Conservation (phyloP, 2,329 filamentous ascomycete species). For the Tolypocladium endophyticum region DNA sequence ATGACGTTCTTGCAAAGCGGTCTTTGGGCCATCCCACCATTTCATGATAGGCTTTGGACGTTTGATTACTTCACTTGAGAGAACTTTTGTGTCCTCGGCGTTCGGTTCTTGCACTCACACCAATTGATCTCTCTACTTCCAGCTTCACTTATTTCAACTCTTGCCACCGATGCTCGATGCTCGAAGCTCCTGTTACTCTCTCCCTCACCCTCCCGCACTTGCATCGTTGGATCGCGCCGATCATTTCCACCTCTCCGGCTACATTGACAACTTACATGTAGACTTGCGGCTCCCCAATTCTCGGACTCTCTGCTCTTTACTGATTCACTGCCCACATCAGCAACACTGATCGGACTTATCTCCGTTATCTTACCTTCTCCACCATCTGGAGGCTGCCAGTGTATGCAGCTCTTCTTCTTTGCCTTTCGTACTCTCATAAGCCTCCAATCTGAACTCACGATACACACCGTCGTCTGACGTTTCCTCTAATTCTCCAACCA, state of each 20-base stretch:
- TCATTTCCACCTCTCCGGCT: background rate
- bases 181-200: background rate
- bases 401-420: background rate
- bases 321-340: background rate
- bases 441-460: background rate
- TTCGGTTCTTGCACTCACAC: background rate
- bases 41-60: background rate
- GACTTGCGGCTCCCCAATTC: background rate
- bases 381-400: background rate
- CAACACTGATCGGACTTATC: background rate
- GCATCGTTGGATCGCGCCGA: background rate
- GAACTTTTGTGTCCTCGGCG: background rate
- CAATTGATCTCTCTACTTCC: background rate
- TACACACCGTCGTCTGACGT: background rate
- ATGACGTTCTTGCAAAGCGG: background rate
- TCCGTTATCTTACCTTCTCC: background rate
- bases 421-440: background rate
- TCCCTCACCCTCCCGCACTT: background rate
- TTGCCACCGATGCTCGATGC: too few species aligned
- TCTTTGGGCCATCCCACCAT: background rate
- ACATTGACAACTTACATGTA: background rate
- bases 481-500: background rate
- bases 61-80: background rate
- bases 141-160: background rate
- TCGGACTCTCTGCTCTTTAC: background rate